Conservation (phyloP, 2,329 filamentous ascomycete genomes). For the Ophiocordyceps unilateralis region DNA sequence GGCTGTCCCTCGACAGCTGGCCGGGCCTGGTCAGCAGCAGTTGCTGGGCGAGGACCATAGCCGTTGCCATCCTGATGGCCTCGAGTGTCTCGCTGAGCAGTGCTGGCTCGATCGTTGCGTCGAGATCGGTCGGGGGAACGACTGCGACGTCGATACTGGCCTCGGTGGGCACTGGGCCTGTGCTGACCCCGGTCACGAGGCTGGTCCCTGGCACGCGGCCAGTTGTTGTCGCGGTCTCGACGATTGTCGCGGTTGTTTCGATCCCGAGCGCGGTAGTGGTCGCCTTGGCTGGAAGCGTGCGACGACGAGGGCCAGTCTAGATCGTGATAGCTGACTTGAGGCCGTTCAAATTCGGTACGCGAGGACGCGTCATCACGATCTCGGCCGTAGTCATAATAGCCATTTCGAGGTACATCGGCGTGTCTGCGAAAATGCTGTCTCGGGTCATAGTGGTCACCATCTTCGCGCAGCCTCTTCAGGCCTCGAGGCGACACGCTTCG, state of each 20-base stretch:
- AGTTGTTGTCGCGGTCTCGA: conserved; percentile 6
- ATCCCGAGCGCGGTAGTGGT: conserved; percentile 20
- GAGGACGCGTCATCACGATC: conserved; percentile 7
- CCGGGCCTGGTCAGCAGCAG: too few relatives aligned
- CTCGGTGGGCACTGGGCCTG: conserved; percentile 20
- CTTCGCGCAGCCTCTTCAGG: conserved; percentile 49
- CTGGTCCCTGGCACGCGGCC: conserved; percentile 19
- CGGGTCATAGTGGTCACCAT: conserved; percentile 37
- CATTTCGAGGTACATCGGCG: conserved; percentile 35
- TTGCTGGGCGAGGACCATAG: too few relatives aligned
- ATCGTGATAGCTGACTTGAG: conserved; percentile 2
- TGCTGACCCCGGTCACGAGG: conserved; percentile 12
- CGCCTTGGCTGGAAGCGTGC: not conserved
- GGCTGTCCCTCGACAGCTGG: not conserved
- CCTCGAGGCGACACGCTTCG: conserved; percentile 44
- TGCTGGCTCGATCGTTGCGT: conserved; percentile 15
- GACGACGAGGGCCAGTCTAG: not conserved
- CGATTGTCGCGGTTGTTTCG: conserved; percentile 5
- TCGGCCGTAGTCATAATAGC: conserved; percentile 16
- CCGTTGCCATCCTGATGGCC: not conserved
- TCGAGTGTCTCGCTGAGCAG: not conserved
- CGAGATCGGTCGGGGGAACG: conserved; percentile 28
- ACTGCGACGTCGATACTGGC: conserved; percentile 37
- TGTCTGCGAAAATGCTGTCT: conserved; percentile 45
- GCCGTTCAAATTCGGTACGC: conserved; percentile 1